Evolutionary conservation across 108 stramenopile species (phyloP).

Genomic region (Fistulifera pelliculosa): DNA sequence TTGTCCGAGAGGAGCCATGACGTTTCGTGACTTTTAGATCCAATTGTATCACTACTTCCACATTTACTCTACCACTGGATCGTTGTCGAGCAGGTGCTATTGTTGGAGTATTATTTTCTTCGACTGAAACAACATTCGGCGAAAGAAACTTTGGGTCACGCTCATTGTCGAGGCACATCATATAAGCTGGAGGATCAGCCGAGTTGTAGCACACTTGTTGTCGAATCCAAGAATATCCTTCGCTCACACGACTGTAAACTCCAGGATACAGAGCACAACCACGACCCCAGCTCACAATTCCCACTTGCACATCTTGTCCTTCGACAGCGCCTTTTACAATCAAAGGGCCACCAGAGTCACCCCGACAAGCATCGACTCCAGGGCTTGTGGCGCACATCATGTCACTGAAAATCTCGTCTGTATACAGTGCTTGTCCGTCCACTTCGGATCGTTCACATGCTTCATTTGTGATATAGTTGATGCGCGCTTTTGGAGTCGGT

Average conservation of each 20-base stretch:
- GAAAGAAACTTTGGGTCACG: too few relatives aligned
- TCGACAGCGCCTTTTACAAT: constrained; percentile 21
- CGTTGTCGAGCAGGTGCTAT: too few relatives aligned
- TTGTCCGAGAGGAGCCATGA: too few relatives aligned
- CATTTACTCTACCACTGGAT: too few relatives aligned
- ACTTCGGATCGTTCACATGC: constrained; percentile 9
- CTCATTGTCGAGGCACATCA: too few relatives aligned
- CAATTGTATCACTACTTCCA: too few relatives aligned
- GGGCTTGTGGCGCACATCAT: background rate
- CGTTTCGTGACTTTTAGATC: too few relatives aligned
- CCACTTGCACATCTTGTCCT: constrained; percentile 21
- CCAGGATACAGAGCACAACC: constrained; percentile 33
- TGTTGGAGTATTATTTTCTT: too few relatives aligned
- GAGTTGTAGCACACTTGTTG: constrained; percentile 1
- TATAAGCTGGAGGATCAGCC: constrained; percentile 4
- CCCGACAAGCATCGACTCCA: constrained; percentile 1
- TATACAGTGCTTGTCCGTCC: background rate
- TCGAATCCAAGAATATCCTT: constrained; percentile 4
- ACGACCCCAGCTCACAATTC: constrained; percentile 31
- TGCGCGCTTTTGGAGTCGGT: constrained; percentile 23
- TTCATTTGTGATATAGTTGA: constrained; percentile 29
- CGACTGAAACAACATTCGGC: too few relatives aligned
- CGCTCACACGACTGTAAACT: constrained; percentile 31
- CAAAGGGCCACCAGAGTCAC: constrained; percentile 35
- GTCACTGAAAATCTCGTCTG: background rate